These are phyloP conservation scores for Globisporangium cystogenes DNA, from an alignment of 352 stramenopile species.

Conservation along the genomic window DNA sequence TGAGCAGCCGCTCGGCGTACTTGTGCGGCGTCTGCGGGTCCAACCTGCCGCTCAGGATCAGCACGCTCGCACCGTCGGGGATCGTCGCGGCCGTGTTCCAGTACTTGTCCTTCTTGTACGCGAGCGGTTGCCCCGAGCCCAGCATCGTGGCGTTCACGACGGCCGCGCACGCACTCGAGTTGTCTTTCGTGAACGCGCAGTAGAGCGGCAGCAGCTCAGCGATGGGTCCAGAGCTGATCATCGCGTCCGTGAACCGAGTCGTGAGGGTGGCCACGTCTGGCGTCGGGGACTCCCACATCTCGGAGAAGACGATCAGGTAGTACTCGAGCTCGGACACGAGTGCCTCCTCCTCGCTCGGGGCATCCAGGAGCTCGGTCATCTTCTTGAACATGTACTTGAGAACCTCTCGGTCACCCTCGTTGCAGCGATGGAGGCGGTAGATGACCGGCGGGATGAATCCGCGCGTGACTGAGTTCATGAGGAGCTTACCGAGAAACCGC, in stretches of 20 bases:
- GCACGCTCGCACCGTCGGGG: slow-evolving; percentile 27
- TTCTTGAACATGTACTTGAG: slow-evolving; percentile 20
- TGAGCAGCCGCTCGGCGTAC: slow-evolving; percentile 32
- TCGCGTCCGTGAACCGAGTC: slow-evolving; percentile 17
- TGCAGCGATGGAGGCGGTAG: slow-evolving; percentile 33
- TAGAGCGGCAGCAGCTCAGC: slow-evolving; percentile 28
- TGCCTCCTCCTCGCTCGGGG: slow-evolving; percentile 15
- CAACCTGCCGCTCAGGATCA: slow-evolving; percentile 45
- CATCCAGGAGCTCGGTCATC: neutral
- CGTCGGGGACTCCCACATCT: slow-evolving; percentile 44
- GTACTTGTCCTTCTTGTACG: slow-evolving; percentile 43
- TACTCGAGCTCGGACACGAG: slow-evolving; percentile 33
- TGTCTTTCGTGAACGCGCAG: slow-evolving; percentile 49
- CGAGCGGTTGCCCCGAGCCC: slow-evolving; percentile 6
- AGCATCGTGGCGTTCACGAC: slow-evolving; percentile 10
- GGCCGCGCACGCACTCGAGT: slow-evolving; percentile 20
- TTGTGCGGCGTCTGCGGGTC: slow-evolving; percentile 46
- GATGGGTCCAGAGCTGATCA: slow-evolving; percentile 16
- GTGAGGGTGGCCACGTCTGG: slow-evolving; percentile 14
- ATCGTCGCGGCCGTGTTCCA: slow-evolving; percentile 38
- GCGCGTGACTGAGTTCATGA: slow-evolving; percentile 15
- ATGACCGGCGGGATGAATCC: slow-evolving; percentile 29
- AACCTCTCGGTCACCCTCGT: slow-evolving; percentile 15
- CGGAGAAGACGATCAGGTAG: slow-evolving; percentile 44
- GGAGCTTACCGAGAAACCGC: slow-evolving; percentile 18